Percentiles rank a stretch among this genome's conserved stretches.
Evolutionary conservation across 495 filamentous ascomycete genomes (phyloP).

Genomic region (Penicillium paxilli): DNA sequence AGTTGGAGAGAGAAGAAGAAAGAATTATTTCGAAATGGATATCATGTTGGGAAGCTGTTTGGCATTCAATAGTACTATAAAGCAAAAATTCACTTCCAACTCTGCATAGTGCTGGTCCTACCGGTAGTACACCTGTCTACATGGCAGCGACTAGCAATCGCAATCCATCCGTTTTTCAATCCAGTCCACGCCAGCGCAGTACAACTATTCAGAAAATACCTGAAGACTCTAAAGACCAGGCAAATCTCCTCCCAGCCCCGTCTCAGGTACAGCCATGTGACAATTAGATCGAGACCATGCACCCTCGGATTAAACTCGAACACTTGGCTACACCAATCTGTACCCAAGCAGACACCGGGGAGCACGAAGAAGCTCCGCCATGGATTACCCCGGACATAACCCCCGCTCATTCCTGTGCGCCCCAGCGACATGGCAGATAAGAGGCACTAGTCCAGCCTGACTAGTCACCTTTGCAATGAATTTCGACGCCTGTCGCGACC

Average conservation of each 20-base stretch:
- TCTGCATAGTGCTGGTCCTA: no score
- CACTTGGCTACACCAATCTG: neutral
- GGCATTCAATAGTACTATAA: no score
- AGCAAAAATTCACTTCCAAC: no score
- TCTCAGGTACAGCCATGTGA: neutral
- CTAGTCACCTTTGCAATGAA: constrained; percentile 2
- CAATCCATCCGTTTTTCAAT: no score
- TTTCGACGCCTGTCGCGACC: neutral
- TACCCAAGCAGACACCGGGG: neutral
- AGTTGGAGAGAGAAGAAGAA: no score
- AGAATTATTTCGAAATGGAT: no score
- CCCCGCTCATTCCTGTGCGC: neutral
- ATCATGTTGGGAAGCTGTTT: no score
- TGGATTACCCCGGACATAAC: neutral
- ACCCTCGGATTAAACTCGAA: neutral
- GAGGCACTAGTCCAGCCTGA: neutral
- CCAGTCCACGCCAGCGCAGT: no score
- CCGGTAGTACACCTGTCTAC: no score
- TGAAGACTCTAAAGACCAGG: constrained; percentile 1
- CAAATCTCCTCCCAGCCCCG: no score
- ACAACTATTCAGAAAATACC: neutral
- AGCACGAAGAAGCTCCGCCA: neutral
- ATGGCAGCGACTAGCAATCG: no score
- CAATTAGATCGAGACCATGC: neutral
- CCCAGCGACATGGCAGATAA: constrained; percentile 2